Base-by-base conservation (phyloP, 306 rosid species). In the Rosa chinensis region DNA sequence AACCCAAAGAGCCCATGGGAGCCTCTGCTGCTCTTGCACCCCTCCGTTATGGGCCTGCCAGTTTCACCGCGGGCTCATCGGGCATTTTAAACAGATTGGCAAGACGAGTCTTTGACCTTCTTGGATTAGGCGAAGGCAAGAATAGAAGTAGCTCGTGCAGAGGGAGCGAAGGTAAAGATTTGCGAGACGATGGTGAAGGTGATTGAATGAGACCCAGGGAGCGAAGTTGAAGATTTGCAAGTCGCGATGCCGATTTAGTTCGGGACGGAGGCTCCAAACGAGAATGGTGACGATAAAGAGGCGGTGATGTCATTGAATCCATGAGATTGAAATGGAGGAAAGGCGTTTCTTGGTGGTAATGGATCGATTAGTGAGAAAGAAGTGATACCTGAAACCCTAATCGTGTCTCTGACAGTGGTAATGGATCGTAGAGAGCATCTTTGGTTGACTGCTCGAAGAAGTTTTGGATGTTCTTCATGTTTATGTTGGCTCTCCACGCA, bases 81-180 rank as follows among this genome's bases (percentile, higher is more conserved):
- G 87, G 82, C 80, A 72, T 75, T 59, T 92, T 90, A 5, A 85
- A 78, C 59, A 89, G 81, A 81, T 91, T 91, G 0, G 84, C 63
- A 8, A 87, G 88, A 66, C 90, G 93, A 71, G 91, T 78, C 87
- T 84, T 95, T 53, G 97, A 89, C 58, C 75, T 85, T 28, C 80
- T 84, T 17, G 91, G 76, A 32, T 66, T 77, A 1, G 93, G 87
- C 0, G 96, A 88, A 80, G 98, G 88, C 0, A 97, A 91, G 10
- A 88, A 89, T 44, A 82, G 89, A 8, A 91, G 82, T n/a, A 89
- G 90, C 1, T 91, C 93, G 10, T 79, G 84, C 43, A 90, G 70
- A 8, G 93, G 93, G 63, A 82, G 55, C 32, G 90, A 82, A 1
- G 76, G 48, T 2, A 89, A 85, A 63, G 90, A 82, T 35, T 86